phyloP scores from a whole-genome alignment of 495 filamentous ascomycete genomes.

The Aspergillus campestris region DNA sequence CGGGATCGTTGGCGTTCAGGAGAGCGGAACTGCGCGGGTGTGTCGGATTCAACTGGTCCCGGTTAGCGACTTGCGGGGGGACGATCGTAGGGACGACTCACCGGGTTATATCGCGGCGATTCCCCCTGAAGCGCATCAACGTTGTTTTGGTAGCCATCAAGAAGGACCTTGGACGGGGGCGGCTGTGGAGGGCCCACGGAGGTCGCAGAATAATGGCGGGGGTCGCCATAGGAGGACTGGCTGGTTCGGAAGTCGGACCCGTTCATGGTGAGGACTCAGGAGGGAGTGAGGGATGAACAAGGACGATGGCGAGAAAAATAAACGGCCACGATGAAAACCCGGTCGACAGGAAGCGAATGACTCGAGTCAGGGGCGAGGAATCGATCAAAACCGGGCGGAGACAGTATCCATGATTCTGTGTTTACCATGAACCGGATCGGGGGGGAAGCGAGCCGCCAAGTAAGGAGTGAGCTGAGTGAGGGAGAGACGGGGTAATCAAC shows the following conservation, averaged over 20 bases:
- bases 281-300: conserved; percentile 11
- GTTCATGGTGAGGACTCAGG: conserved; percentile 27
- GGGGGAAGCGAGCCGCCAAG: too few species aligned
- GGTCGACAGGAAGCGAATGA: too few species aligned
- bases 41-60: conserved; percentile 21
- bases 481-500: too few species aligned
- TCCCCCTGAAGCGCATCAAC: conserved; percentile 27
- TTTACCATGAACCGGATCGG: too few species aligned
- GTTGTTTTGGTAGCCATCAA: conserved; percentile 39
- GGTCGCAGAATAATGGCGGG: conserved; percentile 32
- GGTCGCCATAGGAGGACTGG: conserved; percentile 41
- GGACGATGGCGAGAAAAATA: conserved; percentile 9
- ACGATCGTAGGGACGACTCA: conserved; percentile 16
- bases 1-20: conserved; percentile 45
- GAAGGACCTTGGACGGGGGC: conserved; percentile 30
- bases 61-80: conserved; percentile 10
- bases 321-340: too few species aligned
- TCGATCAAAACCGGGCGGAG: too few species aligned
- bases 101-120: conserved; percentile 31
- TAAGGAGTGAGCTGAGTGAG: too few species aligned
- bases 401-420: too few species aligned
- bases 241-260: conserved; percentile 36
- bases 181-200: conserved; percentile 31
- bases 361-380: too few species aligned
- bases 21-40: conserved; percentile 34